Base-by-base conservation (phyloP, 2,329 filamentous ascomycete species). In the Ophiostoma angusticollis region DNA sequence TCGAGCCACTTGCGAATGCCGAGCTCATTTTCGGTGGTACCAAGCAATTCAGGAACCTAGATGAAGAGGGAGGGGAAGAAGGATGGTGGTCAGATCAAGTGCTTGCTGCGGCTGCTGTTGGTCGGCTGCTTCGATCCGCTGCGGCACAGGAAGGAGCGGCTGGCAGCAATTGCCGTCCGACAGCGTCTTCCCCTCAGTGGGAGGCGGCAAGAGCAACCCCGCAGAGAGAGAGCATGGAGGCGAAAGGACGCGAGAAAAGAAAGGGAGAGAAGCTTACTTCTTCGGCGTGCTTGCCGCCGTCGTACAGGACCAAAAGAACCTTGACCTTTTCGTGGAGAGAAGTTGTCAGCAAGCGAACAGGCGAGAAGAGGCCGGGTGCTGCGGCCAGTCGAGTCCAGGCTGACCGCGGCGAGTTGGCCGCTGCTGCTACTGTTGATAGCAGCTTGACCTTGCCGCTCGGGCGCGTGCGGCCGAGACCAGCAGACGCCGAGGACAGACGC, bases 11-110 rank as follows among this genome's bases (percentile, higher is more conserved):
- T 87, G 58, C 91, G 78, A 59, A 98, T 71, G 53, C 91, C 91
- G 46, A 98, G 84, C 74, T 98, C 91, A 64, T 96, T 96, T 74
- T 98, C 85, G 35, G 86, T 95, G 48, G 91, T 94, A 56, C 91
- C 91, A 55, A 95, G 78, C 53, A 98, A 74, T 55, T 74, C 75
- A 48, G 87, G 86, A 60, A 78, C 73, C 72, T 47, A 6, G 22
- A 18, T 17, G n/a, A n/a, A n/a, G n/a, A n/a, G n/a, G n/a, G n/a
- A n/a, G n/a, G n/a, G n/a, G n/a, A n/a, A 22, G 21, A 19, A 22
- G 9, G 25, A 39, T 16, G 18, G 16, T 12, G 18, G 31, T 34
- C 27, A 33, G 31, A 25, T 3, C 9, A 9, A 13, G 39, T 31
- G n/a, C 5, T 13, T 22, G 23, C 29, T 18, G 2, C 11, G 6